Base-by-base conservation (phyloP, 441 rosid genomes). In the Arabidopsis lyrata region DNA sequence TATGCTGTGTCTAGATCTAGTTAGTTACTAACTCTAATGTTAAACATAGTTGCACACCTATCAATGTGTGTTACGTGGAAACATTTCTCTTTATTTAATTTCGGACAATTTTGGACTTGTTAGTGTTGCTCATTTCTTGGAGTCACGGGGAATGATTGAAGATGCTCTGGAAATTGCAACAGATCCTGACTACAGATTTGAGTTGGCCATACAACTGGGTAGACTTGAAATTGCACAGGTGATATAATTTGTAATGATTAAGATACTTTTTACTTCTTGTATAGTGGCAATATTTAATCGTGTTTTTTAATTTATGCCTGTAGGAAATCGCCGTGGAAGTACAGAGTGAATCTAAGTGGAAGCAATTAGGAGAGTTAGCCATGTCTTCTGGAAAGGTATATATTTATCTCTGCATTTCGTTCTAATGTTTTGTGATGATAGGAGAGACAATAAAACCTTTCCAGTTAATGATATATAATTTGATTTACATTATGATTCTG, bases 41-140 rank as follows among this genome's bases (percentile, higher is more conserved):
- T 64, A n/a, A 64, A 44, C 67, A 14, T 56, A 29, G 50, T 20
- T 29, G 36, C 32, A 20, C 13, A 22, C 52, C 34, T 38, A 45
- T 13, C 44, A 27, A 18, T 55, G n/a, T 1, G 18, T 14, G 45
- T 16, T 38, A 63, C 42, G 9, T 61, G 15, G 38, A 24, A 29
- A 24, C 29, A 18, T 50, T 63, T 57, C 69, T 79, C 66, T 57
- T 41, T 68, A 39, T 59, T 74, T 70, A 12, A 38, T 68, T 61
- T 74, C 5, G 53, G 10, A 34, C 32, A 11, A 16, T 44, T 27
- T 56, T 77, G 77, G 71, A 56, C 60, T 71, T 80, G 77, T 74
- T 70, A 95, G 99, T 77, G 97, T 95, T 83, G 98, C 99, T 74
- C 95, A 73, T 66, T 95, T 95, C 90, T 83, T 92, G 93, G 99